Evolutionary conservation across 2,329 filamentous ascomycete genomes (phyloP).

Genomic region (Ramularia collo-cygni): DNA sequence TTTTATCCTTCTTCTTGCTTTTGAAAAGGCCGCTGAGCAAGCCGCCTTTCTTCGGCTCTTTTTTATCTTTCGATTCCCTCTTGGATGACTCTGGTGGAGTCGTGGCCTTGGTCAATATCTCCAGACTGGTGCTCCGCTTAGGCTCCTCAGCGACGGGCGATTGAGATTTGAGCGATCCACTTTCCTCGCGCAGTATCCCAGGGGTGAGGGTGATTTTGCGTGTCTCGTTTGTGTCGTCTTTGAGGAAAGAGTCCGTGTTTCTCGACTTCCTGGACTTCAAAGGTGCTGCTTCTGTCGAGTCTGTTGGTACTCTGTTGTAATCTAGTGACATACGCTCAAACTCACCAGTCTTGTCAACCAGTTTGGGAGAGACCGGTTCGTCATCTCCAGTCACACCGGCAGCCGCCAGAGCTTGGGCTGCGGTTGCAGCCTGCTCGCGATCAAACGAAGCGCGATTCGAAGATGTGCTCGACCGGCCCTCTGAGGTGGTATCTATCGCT

Average conservation of each 20-base stretch:
- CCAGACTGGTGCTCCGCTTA: conserved; percentile 57
- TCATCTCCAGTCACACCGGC: conserved; percentile 20
- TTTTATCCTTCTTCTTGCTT: conserved; percentile 59
- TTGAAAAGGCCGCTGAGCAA: conserved; percentile 67
- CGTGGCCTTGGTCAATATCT: conserved; percentile 65
- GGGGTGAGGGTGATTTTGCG: conserved; percentile 97
- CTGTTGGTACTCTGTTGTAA: conserved; percentile 15
- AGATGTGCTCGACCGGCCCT: conserved; percentile 18
- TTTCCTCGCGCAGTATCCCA: conserved; percentile 80
- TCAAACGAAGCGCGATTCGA: conserved; percentile 27
- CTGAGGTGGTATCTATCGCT: conserved; percentile 15
- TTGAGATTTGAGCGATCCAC: conserved; percentile 30
- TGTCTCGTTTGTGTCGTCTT: conserved; percentile 88
- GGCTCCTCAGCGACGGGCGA: conserved; percentile 35
- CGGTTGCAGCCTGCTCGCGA: conserved; percentile 26
- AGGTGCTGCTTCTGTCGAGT: conserved; percentile 30
- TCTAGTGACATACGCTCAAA: conserved; percentile 12
- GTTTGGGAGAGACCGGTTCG: conserved; percentile 26
- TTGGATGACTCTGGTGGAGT: conserved; percentile 54
- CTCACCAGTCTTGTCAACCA: conserved; percentile 28
- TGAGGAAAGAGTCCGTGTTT: conserved; percentile 95
- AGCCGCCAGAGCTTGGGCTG: conserved; percentile 18
- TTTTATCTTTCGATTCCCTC: conserved; percentile 69
- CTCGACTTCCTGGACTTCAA: conserved; percentile 72
- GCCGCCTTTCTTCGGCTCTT: conserved; percentile 62